A percentile compares a stretch with the other conserved stretches of the same genome.
These are phyloP conservation scores for Bruguiera hainesii DNA, from an alignment of 441 rosid genomes.

Conservation along the genomic window DNA sequence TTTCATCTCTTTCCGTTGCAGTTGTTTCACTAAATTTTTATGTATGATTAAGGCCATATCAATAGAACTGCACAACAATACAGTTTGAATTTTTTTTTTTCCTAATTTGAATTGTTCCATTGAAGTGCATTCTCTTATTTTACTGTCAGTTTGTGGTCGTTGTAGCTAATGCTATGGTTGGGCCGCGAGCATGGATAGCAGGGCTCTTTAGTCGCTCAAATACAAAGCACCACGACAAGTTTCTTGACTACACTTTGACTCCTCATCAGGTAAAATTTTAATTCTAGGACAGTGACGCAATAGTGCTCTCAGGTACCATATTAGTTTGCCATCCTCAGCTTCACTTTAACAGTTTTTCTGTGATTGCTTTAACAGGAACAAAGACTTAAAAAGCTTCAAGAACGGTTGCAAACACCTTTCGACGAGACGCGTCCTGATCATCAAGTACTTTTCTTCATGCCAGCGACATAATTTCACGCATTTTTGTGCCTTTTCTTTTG, in stretches of 20 bases:
- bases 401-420: conserved; percentile 62
- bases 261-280: conserved; percentile 59
- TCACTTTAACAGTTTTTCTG: conserved; percentile 8
- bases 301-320: conserved; percentile 2
- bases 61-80: neutral
- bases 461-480: conserved; percentile 3
- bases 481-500: neutral
- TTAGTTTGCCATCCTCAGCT: conserved; percentile 9
- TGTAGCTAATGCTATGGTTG: conserved; percentile 91
- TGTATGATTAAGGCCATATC: neutral
- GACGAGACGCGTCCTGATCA: conserved; percentile 86
- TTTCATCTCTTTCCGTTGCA: neutral
- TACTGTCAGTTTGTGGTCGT: conserved; percentile 34
- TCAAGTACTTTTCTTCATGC: conserved; percentile 47
- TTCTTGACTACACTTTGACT: conserved; percentile 45
- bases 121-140: conserved; percentile 16
- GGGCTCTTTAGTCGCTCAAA: conserved; percentile 67
- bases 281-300: neutral
- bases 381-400: conserved; percentile 75
- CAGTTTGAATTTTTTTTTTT: neutral
- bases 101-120: conserved; percentile 7
- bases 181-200: conserved; percentile 91
- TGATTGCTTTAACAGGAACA: conserved; percentile 45
- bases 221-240: conserved; percentile 54
- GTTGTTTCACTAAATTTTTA: neutral